Base-by-base conservation (phyloP, 768 basidiomycete genomes). In the Cystofilobasidium capitatum region DNA sequence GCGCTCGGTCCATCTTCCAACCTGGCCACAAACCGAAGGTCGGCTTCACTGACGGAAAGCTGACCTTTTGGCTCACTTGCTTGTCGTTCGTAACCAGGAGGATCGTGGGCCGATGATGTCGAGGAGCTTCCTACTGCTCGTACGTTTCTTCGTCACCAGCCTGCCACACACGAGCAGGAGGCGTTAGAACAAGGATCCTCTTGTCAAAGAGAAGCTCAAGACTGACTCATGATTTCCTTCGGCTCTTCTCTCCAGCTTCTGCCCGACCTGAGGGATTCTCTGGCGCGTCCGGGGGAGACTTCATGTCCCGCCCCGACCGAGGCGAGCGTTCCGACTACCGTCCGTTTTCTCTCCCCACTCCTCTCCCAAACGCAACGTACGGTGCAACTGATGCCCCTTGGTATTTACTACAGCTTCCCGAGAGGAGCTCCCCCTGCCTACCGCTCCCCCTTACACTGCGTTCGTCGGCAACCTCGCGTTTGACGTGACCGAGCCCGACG, bases 61-160 rank as follows among this genome's bases (percentile, higher is more conserved):
- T 40, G 31, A 3, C 44, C 35, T 20, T 35, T 51, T 5, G n/a
- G 61, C 31, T n/a, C 33, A 5, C 20, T 22, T 22, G 47, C 40
- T 57, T 24, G 40, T 14, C 37, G 20, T 22, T 35, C 58, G 24
- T 26, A 35, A 66, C 37, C 64, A 91, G 90, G 85, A 62, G 94
- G 91, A 74, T 93, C 90, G 75, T 99, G 96, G 96, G 96, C 96
- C 9, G 96, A 98, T 76, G 96, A 98, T 79, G 92, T 97, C 90
- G 93, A 96, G 71, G 73, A 82, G 36, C 83, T 98, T 70, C 94
- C 94, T 33, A 88, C 85, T 73, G 93, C 91, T 75, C 94, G 94
- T 98, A 80, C 80, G 92, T 82, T 44, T 35, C 31, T 35, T 37
- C 36, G n/a, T n/a, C n/a, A n/a, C n/a, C n/a, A n/a, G n/a, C 57